Conservation (phyloP, 345 rosid species). For the Syzygium oleosum region DNA sequence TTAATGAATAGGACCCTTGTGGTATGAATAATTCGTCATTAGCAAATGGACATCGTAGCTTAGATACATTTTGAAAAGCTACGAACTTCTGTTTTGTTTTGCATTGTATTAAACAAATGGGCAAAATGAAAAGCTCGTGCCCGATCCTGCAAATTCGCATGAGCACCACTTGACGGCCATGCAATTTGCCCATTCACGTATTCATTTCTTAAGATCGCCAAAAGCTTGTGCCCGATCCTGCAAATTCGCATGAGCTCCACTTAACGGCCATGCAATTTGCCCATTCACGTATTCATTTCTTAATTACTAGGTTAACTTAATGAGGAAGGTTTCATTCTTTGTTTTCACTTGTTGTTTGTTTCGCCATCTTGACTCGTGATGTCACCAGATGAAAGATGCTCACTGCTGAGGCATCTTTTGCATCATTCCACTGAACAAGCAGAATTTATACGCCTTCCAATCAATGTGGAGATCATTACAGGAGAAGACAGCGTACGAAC, state of each 20-base stretch:
- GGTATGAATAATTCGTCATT: not conserved
- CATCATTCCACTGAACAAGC: not conserved
- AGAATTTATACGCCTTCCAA: not conserved
- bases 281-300: not conserved
- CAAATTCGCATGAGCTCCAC: not conserved
- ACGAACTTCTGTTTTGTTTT: not conserved
- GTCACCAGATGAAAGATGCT: not conserved
- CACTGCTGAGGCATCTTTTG: not conserved
- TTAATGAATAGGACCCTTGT: not conserved
- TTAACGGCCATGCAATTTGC: not conserved
- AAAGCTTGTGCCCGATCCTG: not conserved
- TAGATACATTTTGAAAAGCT: not conserved
- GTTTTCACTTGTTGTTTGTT: not conserved
- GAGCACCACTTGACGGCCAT: not conserved
- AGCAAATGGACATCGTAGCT: not conserved
- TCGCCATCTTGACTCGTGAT: not conserved
- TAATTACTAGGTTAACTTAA: not conserved
- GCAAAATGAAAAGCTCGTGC: not conserved
- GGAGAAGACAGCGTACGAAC: not conserved
- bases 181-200: not conserved
- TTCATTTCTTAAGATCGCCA: not conserved
- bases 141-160: not conserved
- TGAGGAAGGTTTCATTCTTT: not conserved
- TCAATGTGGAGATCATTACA: not conserved
- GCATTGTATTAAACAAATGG: not conserved